phyloP scores from a whole-genome alignment of 495 filamentous ascomycete genomes.

The Achaetomiella virescens region DNA sequence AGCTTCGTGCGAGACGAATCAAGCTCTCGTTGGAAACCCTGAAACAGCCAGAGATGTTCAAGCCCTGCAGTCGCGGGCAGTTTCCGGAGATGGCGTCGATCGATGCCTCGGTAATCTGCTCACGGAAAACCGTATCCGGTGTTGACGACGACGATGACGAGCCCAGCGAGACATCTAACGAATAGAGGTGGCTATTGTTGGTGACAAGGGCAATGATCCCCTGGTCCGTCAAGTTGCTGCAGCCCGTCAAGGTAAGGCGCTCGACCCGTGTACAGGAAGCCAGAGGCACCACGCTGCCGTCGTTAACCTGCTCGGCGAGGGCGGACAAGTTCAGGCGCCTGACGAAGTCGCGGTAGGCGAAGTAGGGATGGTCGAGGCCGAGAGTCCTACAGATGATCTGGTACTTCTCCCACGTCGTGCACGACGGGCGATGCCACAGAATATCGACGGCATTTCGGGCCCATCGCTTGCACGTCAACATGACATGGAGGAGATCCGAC shows the following conservation, averaged over 20 bases:
- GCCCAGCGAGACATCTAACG: constrained; percentile 83
- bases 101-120: constrained; percentile 74
- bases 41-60: constrained; percentile 85
- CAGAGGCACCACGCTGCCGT: constrained; percentile 82
- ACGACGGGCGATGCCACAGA: constrained; percentile 89
- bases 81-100: constrained; percentile 73
- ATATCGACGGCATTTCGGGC: constrained; percentile 86
- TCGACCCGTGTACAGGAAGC: constrained; percentile 84
- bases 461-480: constrained; percentile 91
- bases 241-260: constrained; percentile 88
- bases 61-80: constrained; percentile 78
- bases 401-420: constrained; percentile 76
- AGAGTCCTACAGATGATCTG: constrained; percentile 72
- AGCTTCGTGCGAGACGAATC: constrained; percentile 72
- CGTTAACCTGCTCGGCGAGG: constrained; percentile 69
- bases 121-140: not conserved
- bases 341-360: constrained; percentile 79
- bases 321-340: constrained; percentile 83
- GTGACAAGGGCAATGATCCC: constrained; percentile 75
- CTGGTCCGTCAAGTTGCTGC: constrained; percentile 72
- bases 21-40: constrained; percentile 82
- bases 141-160: not conserved
- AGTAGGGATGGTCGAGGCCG: constrained; percentile 61
- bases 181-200: constrained; percentile 74
- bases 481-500: constrained; percentile 72